Conservation (phyloP, 257 asterid genomes). For the Solanum arcanum region DNA sequence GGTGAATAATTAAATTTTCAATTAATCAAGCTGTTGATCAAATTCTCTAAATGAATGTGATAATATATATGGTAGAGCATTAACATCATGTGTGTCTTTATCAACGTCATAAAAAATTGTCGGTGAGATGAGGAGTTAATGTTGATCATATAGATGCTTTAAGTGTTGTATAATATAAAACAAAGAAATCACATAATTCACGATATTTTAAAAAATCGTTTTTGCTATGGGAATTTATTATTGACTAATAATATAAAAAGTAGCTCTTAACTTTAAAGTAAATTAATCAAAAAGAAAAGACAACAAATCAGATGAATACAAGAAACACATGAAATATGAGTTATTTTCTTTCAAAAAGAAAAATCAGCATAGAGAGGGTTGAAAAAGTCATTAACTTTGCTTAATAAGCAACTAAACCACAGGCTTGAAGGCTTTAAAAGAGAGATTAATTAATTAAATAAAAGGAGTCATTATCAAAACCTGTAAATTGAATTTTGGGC, state of each 20-base stretch:
- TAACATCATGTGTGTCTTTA: background rate
- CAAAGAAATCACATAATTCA: background rate
- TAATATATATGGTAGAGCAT: background rate
- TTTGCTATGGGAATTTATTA: background rate
- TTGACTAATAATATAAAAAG: background rate
- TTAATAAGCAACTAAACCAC: background rate
- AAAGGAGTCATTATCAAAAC: background rate
- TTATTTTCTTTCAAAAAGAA: background rate
- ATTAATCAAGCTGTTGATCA: too few species aligned
- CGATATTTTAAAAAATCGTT: too few species aligned
- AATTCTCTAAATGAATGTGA: too few species aligned
- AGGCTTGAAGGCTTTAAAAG: background rate
- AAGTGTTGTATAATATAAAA: background rate
- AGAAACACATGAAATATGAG: background rate
- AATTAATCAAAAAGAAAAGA: background rate
- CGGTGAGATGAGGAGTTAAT: background rate
- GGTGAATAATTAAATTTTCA: too few species aligned
- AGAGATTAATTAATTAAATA: background rate
- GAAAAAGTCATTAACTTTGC: background rate
- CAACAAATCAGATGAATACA: background rate
- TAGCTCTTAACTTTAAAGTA: background rate
- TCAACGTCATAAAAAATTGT: background rate
- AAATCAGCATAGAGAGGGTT: background rate
- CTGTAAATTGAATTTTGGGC: background rate
- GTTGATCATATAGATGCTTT: background rate